A percentile compares a stretch with the other conserved stretches of the same genome.
Conservation (phyloP, 768 basidiomycete genomes). For the Gelatoporia subvermispora region DNA sequence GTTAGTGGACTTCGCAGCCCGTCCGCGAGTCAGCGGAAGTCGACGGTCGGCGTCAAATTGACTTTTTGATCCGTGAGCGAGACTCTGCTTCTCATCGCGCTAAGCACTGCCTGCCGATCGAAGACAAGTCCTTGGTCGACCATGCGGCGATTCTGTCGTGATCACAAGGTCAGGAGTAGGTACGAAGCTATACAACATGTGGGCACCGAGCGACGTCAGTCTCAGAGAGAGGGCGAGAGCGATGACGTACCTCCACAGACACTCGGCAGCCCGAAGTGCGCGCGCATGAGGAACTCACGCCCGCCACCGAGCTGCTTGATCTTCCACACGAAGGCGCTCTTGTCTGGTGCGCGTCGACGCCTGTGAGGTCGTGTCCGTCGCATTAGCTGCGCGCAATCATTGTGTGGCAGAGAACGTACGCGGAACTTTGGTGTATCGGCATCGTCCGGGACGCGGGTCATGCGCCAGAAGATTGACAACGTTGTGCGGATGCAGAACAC, state of each 20-base stretch:
- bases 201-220: neutral
- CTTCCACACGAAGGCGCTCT: constrained; percentile 99
- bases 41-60: no score
- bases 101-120: no score
- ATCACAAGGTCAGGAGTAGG: no score
- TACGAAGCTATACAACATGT: no score
- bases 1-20: no score
- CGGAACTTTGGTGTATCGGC: constrained; percentile 97
- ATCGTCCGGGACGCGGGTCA: constrained; percentile 83
- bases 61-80: no score
- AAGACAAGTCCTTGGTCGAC: no score
- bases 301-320: constrained; percentile 97
- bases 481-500: constrained; percentile 96
- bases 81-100: no score
- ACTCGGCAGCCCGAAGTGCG: constrained; percentile 94
- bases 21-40: no score
- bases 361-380: constrained; percentile 32
- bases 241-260: constrained; percentile 77
- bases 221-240: neutral
- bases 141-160: no score
- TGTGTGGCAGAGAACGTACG: constrained; percentile 42
- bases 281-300: constrained; percentile 95
- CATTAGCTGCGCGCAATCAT: neutral
- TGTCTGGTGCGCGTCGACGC: constrained; percentile 96
- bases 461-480: constrained; percentile 91